Evolutionary conservation across 208 protist genomes (phyloP).

Genomic region (Sergeia podlipaevii): DNA sequence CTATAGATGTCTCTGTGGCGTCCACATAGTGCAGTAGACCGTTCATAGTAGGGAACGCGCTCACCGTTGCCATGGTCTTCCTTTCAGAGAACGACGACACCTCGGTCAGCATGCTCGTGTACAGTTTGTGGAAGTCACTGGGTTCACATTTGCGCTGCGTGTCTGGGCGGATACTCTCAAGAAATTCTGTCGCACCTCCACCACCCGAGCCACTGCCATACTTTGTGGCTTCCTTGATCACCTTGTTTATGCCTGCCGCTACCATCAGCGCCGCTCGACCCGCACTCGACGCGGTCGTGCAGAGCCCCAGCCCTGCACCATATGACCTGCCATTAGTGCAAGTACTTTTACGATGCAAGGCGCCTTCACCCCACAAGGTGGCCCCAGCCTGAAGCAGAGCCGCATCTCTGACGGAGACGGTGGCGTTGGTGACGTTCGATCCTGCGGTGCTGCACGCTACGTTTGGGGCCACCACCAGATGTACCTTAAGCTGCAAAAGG

Average conservation of each 20-base stretch:
- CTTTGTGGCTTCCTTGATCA: conserved; percentile 11
- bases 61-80: conserved; percentile 40
- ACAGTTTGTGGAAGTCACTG: conserved; percentile 64
- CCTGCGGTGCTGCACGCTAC: conserved; percentile 1
- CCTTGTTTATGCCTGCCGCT: conserved; percentile 13
- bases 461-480: conserved; percentile 4
- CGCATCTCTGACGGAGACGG: conserved; percentile 1
- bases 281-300: conserved; percentile 12
- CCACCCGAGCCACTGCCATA: not conserved
- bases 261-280: conserved; percentile 20
- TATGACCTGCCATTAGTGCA: too few species aligned
- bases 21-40: conserved; percentile 52
- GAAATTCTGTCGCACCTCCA: not conserved
- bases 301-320: conserved; percentile 10
- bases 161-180: conserved; percentile 32
- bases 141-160: conserved; percentile 55
- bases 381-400: not conserved
- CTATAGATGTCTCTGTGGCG: not conserved
- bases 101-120: conserved; percentile 65
- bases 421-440: conserved; percentile 6
- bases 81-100: conserved; percentile 54
- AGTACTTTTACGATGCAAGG: too few species aligned
- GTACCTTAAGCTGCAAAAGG: not conserved
- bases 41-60: conserved; percentile 60
- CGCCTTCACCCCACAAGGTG: not conserved